Conservation (phyloP, 1,284 basidiomycete genomes). For the Austropuccinia psidii region DNA sequence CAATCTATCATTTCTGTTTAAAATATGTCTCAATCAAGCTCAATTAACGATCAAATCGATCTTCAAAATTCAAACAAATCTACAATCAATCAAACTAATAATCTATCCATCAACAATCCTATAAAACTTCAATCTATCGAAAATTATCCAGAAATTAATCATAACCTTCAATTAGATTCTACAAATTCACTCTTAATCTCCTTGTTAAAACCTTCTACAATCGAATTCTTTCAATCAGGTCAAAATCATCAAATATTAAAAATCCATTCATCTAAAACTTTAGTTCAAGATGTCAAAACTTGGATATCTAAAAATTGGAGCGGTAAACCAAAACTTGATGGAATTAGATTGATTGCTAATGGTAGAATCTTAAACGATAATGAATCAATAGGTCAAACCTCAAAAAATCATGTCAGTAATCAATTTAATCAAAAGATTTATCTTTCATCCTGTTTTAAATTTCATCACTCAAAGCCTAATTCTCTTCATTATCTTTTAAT, state of each 20-base stretch:
- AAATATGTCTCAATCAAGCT: too few relatives aligned
- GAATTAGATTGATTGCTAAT: constrained; percentile 29
- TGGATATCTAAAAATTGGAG: constrained; percentile 30
- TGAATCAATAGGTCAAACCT: constrained; percentile 15
- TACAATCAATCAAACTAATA: too few relatives aligned
- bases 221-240: constrained; percentile 20
- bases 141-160: constrained; percentile 14
- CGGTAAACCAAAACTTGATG: constrained; percentile 34
- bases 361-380: constrained; percentile 29
- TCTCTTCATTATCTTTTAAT: background rate
- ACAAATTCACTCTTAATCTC: constrained; percentile 26
- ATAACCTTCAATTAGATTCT: constrained; percentile 6
- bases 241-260: constrained; percentile 3
- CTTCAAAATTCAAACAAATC: too few relatives aligned
- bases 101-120: background rate
- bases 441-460: background rate
- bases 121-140: background rate
- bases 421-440: background rate
- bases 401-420: background rate
- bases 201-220: constrained; percentile 17
- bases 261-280: constrained; percentile 13
- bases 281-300: constrained; percentile 26
- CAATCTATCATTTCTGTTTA: too few relatives aligned
- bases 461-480: background rate
- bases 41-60: too few relatives aligned